phyloP scores from a whole-genome alignment of 768 basidiomycete genomes.

The Podaxis rugospora region DNA sequence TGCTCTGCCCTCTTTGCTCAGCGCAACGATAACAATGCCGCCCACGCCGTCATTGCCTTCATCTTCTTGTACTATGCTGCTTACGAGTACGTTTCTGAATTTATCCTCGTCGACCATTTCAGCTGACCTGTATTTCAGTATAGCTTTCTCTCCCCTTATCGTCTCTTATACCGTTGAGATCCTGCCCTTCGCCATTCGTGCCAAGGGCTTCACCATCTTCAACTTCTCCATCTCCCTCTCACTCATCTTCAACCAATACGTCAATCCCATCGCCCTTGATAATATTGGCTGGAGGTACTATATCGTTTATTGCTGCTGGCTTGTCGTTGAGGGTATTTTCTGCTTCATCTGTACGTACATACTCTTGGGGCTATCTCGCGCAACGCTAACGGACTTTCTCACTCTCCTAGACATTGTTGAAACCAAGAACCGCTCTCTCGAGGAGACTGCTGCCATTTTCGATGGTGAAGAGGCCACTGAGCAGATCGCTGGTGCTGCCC shows the following conservation, averaged over 20 bases:
- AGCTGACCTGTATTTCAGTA: conserved; percentile 24
- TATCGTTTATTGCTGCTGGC: conserved; percentile 70
- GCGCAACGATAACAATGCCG: conserved; percentile 36
- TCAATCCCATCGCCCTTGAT: conserved; percentile 75
- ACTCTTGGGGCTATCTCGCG: not conserved
- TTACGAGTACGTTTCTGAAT: conserved; percentile 54
- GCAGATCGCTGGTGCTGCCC: conserved; percentile 29
- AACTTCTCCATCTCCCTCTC: conserved; percentile 73
- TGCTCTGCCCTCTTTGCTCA: conserved; percentile 56
- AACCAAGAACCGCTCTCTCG: conserved; percentile 69
- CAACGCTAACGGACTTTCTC: conserved; percentile 3
- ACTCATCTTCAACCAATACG: conserved; percentile 87
- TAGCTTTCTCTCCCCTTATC: conserved; percentile 84
- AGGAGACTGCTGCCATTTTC: conserved; percentile 80
- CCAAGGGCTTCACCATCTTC: conserved; percentile 83
- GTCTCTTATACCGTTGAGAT: conserved; percentile 89
- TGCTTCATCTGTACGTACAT: conserved; percentile 45
- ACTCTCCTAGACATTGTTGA: conserved; percentile 46
- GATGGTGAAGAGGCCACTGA: conserved; percentile 57
- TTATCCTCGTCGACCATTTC: not conserved
- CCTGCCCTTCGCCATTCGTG: conserved; percentile 76
- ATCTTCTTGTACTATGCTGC: conserved; percentile 80
- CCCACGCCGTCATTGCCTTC: conserved; percentile 74
- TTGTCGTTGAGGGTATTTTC: conserved; percentile 61
- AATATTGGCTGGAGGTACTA: conserved; percentile 74